Evolutionary conservation across 2,329 filamentous ascomycete genomes (phyloP).

Genomic region (Mollisia scopiformis): DNA sequence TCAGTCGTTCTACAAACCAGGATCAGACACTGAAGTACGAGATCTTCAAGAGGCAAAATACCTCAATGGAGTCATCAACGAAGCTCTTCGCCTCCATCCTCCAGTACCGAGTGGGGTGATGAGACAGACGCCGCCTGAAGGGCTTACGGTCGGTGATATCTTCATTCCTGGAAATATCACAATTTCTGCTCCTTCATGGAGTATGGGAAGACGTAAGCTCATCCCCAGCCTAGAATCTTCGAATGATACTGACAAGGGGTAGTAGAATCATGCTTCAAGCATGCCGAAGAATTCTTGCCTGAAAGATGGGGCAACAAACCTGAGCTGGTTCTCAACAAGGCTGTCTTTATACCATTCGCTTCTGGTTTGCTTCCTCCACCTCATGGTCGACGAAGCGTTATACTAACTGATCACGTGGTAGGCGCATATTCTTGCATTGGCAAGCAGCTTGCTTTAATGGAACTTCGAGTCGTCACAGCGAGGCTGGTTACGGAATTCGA

Average conservation of each 20-base stretch:
- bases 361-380: background rate
- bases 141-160: conserved; percentile 33
- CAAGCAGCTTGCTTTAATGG: conserved; percentile 10
- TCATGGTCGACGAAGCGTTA: background rate
- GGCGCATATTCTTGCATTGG: conserved; percentile 17
- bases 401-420: background rate
- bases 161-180: conserved; percentile 24
- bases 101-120: conserved; percentile 34
- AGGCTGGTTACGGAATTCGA: conserved; percentile 5
- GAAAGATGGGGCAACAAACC: background rate
- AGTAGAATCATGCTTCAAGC: conserved; percentile 3
- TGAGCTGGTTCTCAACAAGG: background rate
- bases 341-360: background rate
- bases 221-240: background rate
- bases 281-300: conserved; percentile 1
- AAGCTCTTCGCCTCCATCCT: conserved; percentile 43
- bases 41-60: conserved; percentile 27
- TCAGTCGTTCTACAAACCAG: conserved; percentile 10
- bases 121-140: conserved; percentile 41
- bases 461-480: conserved; percentile 7
- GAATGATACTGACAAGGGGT: background rate
- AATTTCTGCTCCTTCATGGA: conserved; percentile 16
- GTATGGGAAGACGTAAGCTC: background rate
- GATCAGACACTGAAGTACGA: conserved; percentile 8
- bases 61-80: conserved; percentile 44